Evolutionary conservation across 2,329 filamentous ascomycete genomes (phyloP).

Genomic region (Beauveria pseudobassiana): DNA sequence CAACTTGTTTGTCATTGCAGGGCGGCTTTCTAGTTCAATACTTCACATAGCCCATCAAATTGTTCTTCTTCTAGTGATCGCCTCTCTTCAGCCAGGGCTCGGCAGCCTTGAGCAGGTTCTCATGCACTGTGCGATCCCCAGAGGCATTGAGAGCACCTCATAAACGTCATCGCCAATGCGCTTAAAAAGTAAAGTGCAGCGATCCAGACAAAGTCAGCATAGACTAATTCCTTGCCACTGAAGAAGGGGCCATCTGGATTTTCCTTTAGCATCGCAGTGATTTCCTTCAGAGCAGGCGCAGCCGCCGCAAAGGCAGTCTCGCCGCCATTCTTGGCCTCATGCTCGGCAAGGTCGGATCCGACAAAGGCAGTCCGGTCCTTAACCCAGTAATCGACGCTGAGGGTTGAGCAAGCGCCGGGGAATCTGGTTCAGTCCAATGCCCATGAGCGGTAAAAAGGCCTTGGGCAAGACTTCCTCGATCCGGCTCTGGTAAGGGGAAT

Average conservation of each 20-base stretch:
- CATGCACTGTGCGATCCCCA: conserved; percentile 31
- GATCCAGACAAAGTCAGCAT: conserved; percentile 52
- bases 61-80: conserved; percentile 21
- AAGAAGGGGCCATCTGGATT: conserved; percentile 53
- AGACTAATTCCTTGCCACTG: conserved; percentile 45
- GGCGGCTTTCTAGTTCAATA: neutral
- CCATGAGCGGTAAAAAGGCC: conserved; percentile 30
- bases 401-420: conserved; percentile 44
- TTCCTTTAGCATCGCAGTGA: conserved; percentile 44
- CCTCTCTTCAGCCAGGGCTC: conserved; percentile 34
- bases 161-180: conserved; percentile 27
- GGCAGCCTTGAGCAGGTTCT: conserved; percentile 30
- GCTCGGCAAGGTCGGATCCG: conserved; percentile 46
- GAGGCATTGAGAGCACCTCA: conserved; percentile 27
- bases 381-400: conserved; percentile 47
- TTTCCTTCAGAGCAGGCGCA: conserved; percentile 25
- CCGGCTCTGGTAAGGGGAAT: conserved; percentile 40
- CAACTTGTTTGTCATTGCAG: no score
- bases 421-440: conserved; percentile 40
- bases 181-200: conserved; percentile 37
- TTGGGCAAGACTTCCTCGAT: conserved; percentile 33
- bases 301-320: conserved; percentile 42
- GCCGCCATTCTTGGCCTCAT: conserved; percentile 38
- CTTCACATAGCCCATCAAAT: neutral
- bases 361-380: conserved; percentile 39